Evolutionary conservation across 2,329 filamentous ascomycete genomes (phyloP).

Genomic region (Pezicula rhizophila): DNA sequence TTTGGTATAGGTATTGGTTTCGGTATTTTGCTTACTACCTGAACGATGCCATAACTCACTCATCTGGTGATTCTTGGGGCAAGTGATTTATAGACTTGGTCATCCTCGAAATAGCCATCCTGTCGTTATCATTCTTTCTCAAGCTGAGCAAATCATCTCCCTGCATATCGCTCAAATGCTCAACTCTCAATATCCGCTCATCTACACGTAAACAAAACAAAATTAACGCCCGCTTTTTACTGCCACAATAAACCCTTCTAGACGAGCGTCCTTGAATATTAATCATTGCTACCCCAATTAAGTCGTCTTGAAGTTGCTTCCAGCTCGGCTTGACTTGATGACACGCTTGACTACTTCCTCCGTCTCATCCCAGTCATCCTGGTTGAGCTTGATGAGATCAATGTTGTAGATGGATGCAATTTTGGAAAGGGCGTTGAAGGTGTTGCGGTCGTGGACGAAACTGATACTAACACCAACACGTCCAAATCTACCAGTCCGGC

Average conservation of each 20-base stretch:
- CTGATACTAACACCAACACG: slow-evolving; percentile 94
- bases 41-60: too few relatives aligned
- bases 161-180: too few relatives aligned
- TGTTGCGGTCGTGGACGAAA: slow-evolving; percentile 82
- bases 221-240: not conserved
- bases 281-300: not conserved
- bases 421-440: slow-evolving; percentile 71
- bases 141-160: too few relatives aligned
- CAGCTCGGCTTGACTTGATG: slow-evolving; percentile 64
- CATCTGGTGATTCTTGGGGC: too few relatives aligned
- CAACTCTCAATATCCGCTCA: too few relatives aligned
- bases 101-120: too few relatives aligned
- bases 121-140: too few relatives aligned
- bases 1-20: too few relatives aligned
- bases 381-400: slow-evolving; percentile 73
- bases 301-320: slow-evolving; percentile 36
- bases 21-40: too few relatives aligned
- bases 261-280: too few relatives aligned
- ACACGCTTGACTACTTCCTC: slow-evolving; percentile 77
- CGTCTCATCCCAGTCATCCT: slow-evolving; percentile 84
- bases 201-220: too few relatives aligned
- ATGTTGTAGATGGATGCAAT: slow-evolving; percentile 79
- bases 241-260: not conserved
- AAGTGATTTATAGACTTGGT: too few relatives aligned
- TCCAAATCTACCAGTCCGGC: slow-evolving; percentile 92